phyloP scores from a whole-genome alignment of 495 filamentous ascomycete species.

The Schizothecium vesticola region DNA sequence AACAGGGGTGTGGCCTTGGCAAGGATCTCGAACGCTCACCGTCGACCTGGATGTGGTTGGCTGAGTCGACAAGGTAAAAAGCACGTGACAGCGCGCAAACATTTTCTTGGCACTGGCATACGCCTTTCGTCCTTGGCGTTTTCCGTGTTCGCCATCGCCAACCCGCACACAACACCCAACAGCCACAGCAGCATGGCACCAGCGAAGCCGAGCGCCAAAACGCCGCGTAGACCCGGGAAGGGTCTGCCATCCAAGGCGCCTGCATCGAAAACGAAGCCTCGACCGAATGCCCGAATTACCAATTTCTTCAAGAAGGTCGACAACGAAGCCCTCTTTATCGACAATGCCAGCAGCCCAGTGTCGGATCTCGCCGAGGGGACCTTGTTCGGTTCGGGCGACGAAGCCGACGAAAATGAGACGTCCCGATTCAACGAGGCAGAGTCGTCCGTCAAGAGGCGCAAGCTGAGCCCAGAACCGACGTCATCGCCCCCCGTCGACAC shows the following conservation, averaged over 20 bases:
- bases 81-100: conserved; percentile 18
- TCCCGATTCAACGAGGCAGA: conserved; percentile 49
- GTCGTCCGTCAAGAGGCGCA: conserved; percentile 43
- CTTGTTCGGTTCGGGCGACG: conserved; percentile 27
- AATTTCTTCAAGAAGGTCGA: conserved; percentile 77
- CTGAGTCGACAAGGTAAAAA: neutral
- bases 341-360: neutral
- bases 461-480: conserved; percentile 16
- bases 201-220: neutral
- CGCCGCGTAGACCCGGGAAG: neutral
- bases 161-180: neutral
- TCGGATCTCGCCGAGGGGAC: conserved; percentile 1
- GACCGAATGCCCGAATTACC: conserved; percentile 67
- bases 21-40: too few relatives aligned
- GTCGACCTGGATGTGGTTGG: neutral
- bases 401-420: conserved; percentile 24
- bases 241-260: neutral
- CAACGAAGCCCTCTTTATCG: conserved; percentile 31
- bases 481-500: neutral
- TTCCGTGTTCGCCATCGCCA: neutral
- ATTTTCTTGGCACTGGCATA: neutral
- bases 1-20: too few relatives aligned
- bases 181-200: conserved; percentile 2
- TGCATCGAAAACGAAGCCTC: conserved; percentile 24
- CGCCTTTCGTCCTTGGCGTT: neutral